Conservation (phyloP, 768 basidiomycete genomes). For the Phlegmacium glaucopus region DNA sequence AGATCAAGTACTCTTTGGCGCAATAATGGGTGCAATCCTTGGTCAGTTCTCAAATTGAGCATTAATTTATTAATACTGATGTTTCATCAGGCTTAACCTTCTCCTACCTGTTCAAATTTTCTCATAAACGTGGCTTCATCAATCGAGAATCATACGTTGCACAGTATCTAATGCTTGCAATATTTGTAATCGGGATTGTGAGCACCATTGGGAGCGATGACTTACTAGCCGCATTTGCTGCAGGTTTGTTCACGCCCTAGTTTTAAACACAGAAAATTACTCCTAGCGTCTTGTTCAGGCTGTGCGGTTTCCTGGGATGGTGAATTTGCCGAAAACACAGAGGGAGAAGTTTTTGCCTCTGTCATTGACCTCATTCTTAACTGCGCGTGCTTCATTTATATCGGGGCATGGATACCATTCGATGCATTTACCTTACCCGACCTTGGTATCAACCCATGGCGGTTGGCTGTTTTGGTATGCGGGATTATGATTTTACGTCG, state of each 20-base stretch:
- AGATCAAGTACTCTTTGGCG: constrained; percentile 87
- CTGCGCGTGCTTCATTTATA: constrained; percentile 78
- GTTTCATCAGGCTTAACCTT: constrained; percentile 52
- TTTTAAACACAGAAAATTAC: not conserved
- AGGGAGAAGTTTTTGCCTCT: constrained; percentile 84
- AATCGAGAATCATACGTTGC: constrained; percentile 78
- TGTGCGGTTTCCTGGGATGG: constrained; percentile 92
- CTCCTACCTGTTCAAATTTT: constrained; percentile 63
- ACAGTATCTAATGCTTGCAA: constrained; percentile 71
- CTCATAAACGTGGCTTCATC: constrained; percentile 25
- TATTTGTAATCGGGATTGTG: constrained; percentile 77
- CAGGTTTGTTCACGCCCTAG: constrained; percentile 39
- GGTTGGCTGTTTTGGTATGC: constrained; percentile 64
- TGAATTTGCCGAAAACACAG: constrained; percentile 73
- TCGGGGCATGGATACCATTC: constrained; percentile 86
- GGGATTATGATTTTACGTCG: constrained; percentile 72
- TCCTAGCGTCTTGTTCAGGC: constrained; percentile 38
- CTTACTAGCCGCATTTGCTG: constrained; percentile 85
- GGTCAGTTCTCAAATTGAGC: constrained; percentile 24
- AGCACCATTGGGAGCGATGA: constrained; percentile 84
- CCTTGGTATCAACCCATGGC: constrained; percentile 66
- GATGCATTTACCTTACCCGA: constrained; percentile 48
- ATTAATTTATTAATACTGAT: not conserved
- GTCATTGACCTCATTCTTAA: constrained; percentile 88
- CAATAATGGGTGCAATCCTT: constrained; percentile 57